Base-by-base conservation (phyloP, 1,139 yeast species). In the Arxiozyma heterogenica region DNA sequence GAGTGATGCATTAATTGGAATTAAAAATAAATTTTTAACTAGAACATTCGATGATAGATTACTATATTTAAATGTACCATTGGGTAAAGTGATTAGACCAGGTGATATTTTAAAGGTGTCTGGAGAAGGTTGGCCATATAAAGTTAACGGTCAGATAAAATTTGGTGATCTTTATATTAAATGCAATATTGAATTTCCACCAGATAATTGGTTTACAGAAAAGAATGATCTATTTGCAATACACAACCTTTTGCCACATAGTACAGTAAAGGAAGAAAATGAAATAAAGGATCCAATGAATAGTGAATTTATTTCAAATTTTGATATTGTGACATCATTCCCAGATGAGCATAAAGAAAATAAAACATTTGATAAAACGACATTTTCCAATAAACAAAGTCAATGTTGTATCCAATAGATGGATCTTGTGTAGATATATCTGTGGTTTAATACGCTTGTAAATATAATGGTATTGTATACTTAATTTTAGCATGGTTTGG, bases 121-220 rank as follows among this genome's bases (percentile, higher is more conserved):
- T 44, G 80, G 81, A 47, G 97, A 91, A 68, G 98, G 98, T 1
- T 88, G 94, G 95, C 96, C 96, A 0, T 64, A 79, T 55, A 71
- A 71, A 23, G 61, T 71, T 12, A 66, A 66, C 3, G 21, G 65
- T 3, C 27, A 25, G 21, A 59, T 64, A 18, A 72, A 68, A 49
- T 75, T 77, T 51, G 98, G 98, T 27, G 90, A 89, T 67, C 71
- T 93, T 61, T 91, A 83, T 62, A 74, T 93, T 22, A 80, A 78
- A 55, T 69, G 89, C 25, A 81, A 81, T 25, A 81, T 93, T 53
- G 88, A 83, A 59, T 93, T 93, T 69, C 98, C 98, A 1, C 77
- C 78, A 44, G 94, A 88, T 67, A 79, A 82, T 62, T 87, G 95
- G 95, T 82, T 81, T 64, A 72, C 79, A 63, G 93, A 86, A 65